These are phyloP conservation scores for Stevia rebaudiana DNA, from an alignment of 140 eudicot genomes.

Conservation along the genomic window DNA sequence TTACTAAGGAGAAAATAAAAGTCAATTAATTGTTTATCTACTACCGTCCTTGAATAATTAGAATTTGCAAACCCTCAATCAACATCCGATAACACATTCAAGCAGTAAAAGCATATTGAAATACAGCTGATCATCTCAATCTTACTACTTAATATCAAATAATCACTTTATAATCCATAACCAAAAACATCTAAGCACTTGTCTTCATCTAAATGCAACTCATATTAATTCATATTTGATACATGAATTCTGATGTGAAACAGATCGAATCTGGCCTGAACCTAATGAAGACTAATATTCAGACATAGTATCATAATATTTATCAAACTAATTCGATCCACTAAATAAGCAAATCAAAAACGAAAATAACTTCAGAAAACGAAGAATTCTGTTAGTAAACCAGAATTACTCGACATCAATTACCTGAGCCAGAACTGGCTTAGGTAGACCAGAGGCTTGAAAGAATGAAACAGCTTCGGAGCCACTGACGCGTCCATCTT, in stretches of 20 bases:
- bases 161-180: background rate
- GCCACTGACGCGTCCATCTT: conserved; percentile 84
- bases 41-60: background rate
- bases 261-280: conserved; percentile 6
- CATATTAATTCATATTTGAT: background rate
- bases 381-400: conserved; percentile 6
- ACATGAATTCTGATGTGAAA: background rate
- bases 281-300: background rate
- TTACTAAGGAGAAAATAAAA: background rate
- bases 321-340: background rate
- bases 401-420: background rate
- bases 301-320: background rate
- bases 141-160: background rate
- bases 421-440: conserved; percentile 89
- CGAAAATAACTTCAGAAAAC: background rate
- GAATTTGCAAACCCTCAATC: background rate
- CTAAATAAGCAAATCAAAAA: background rate
- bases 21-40: background rate
- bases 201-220: background rate
- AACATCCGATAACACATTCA: background rate
- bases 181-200: background rate
- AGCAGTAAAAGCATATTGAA: background rate
- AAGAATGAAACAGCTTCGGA: conserved; percentile 79
- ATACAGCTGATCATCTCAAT: background rate
- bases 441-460: conserved; percentile 65